Evolutionary conservation across 805 yeast genomes (phyloP).

Genomic region (Candida fluviatilis): DNA sequence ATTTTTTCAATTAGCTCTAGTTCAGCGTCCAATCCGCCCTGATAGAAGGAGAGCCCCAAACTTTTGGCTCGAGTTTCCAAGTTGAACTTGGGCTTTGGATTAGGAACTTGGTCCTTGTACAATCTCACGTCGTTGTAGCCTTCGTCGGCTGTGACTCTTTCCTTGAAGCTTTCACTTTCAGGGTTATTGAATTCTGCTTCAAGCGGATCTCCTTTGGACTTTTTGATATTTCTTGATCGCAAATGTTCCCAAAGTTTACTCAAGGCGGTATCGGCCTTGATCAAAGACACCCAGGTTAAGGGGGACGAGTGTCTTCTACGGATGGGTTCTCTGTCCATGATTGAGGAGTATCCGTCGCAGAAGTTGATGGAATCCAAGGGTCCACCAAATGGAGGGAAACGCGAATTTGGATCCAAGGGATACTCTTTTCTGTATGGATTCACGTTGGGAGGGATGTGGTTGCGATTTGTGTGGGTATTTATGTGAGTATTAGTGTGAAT

Average conservation of each 20-base stretch:
- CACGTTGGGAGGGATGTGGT: too few species aligned
- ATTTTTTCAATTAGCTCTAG: conserved; percentile 25
- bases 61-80: conserved; percentile 13
- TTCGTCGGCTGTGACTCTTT: conserved; percentile 10
- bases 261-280: conserved; percentile 22
- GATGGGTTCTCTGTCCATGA: conserved; percentile 19
- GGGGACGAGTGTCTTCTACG: conserved; percentile 29
- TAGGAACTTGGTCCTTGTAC: conserved; percentile 3
- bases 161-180: conserved; percentile 5
- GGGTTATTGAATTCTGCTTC: not conserved
- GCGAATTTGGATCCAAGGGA: not conserved
- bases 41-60: conserved; percentile 25
- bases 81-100: conserved; percentile 5
- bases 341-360: conserved; percentile 19
- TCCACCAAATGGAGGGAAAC: not conserved
- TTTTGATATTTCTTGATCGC: conserved; percentile 3
- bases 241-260: conserved; percentile 10
- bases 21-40: conserved; percentile 24
- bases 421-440: not conserved
- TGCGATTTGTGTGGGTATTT: too few species aligned
- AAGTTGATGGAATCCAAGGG: conserved; percentile 15
- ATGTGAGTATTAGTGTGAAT: too few species aligned
- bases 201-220: not conserved
- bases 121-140: conserved; percentile 9
- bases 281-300: conserved; percentile 25